A percentile compares a stretch with the other conserved stretches of the same genome.
These are phyloP conservation scores for Pythium oligandrum DNA, from an alignment of 352 stramenopile genomes.

Conservation along the genomic window DNA sequence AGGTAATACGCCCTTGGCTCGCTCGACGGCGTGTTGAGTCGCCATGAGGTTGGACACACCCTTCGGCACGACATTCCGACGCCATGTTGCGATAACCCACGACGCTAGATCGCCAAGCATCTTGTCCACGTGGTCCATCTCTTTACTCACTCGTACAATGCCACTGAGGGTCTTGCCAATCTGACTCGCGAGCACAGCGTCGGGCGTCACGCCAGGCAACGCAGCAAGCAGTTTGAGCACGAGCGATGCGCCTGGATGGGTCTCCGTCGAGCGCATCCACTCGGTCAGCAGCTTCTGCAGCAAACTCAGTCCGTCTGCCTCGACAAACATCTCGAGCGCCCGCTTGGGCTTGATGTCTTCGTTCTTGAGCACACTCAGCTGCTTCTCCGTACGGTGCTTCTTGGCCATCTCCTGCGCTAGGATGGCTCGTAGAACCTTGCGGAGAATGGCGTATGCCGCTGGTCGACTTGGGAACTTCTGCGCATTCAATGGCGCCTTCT, in stretches of 20 bases:
- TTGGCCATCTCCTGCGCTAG: constrained; percentile 46
- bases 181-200: constrained; percentile 42
- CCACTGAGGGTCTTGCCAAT: constrained; percentile 48
- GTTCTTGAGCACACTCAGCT: constrained; percentile 50
- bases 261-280: constrained; percentile 47
- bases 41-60: too few relatives aligned
- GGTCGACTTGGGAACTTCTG: constrained; percentile 44
- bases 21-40: constrained; percentile 31
- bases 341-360: constrained; percentile 58
- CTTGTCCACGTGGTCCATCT: constrained; percentile 31
- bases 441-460: constrained; percentile 40
- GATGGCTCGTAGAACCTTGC: constrained; percentile 47
- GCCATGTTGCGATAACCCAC: constrained; percentile 63
- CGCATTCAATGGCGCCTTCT: constrained; percentile 28
- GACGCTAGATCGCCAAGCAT: constrained; percentile 48
- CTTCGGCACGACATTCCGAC: constrained; percentile 38
- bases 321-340: constrained; percentile 55
- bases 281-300: constrained; percentile 46
- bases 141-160: constrained; percentile 35
- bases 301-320: constrained; percentile 42
- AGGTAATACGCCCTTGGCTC: constrained; percentile 22
- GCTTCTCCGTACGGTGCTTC: constrained; percentile 45
- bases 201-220: constrained; percentile 51
- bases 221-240: constrained; percentile 52
- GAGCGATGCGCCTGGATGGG: constrained; percentile 37